These are phyloP conservation scores for Aspergillus coremiiformis DNA, from an alignment of 495 filamentous ascomycete species.

Conservation along the genomic window DNA sequence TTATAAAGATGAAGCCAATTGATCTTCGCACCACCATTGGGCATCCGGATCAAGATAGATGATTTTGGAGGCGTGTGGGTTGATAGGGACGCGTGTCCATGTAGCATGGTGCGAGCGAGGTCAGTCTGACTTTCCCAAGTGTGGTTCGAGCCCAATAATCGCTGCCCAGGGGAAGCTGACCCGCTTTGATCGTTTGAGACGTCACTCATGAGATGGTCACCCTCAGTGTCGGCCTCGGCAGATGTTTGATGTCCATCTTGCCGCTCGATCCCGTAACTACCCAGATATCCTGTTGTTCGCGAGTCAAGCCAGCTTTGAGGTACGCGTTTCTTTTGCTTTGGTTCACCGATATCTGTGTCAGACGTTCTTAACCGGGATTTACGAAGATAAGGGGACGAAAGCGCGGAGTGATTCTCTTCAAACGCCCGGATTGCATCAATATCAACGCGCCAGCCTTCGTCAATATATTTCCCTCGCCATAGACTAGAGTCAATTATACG, in stretches of 20 bases:
- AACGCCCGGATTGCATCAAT: conserved; percentile 55
- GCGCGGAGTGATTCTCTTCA: conserved; percentile 51
- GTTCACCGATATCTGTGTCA: conserved; percentile 42
- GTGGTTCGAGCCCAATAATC: background rate
- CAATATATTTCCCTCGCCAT: conserved; percentile 73
- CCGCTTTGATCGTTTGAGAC: conserved; percentile 21
- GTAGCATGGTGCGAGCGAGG: conserved; percentile 3
- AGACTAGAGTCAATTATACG: conserved; percentile 76
- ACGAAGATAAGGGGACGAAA: conserved; percentile 35
- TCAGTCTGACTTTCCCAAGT: conserved; percentile 4
- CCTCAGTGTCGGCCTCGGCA: conserved; percentile 40
- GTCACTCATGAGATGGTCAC: conserved; percentile 43
- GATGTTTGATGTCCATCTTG: conserved; percentile 7
- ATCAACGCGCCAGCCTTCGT: conserved; percentile 79
- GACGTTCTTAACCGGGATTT: conserved; percentile 37
- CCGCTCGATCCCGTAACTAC: background rate
- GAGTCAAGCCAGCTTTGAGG: conserved; percentile 37
- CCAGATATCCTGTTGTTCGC: conserved; percentile 9
- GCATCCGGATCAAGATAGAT: conserved; percentile 26
- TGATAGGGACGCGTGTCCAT: conserved; percentile 8
- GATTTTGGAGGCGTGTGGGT: conserved; percentile 23
- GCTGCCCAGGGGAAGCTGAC: conserved; percentile 5
- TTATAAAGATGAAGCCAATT: conserved; percentile 72
- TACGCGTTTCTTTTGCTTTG: conserved; percentile 46
- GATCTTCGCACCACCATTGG: conserved; percentile 30